A percentile compares a stretch with the other conserved stretches of the same genome.
Conservation (phyloP, 345 rosid species). For the Acer saccharum region DNA sequence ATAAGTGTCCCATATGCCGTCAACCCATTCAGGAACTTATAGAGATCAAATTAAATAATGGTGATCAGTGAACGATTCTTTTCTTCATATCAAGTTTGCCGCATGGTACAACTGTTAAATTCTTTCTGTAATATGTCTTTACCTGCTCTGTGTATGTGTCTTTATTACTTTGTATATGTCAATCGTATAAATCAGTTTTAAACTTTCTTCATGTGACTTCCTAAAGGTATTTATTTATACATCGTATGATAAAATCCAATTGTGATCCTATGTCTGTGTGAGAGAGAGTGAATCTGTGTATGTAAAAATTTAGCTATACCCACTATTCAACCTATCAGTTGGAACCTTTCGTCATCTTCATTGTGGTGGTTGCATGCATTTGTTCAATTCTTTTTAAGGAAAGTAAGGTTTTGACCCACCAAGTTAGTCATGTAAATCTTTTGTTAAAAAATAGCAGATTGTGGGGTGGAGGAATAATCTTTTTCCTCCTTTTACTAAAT, state of each 20-base stretch:
- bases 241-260: neutral
- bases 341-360: conserved; percentile 8
- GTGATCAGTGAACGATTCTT: conserved; percentile 40
- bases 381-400: conserved; percentile 14
- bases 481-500: conserved; percentile 15
- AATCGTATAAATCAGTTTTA: conserved; percentile 7
- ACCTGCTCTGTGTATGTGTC: neutral
- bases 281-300: neutral
- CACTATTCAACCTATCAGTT: neutral
- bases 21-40: conserved; percentile 75
- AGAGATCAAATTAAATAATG: conserved; percentile 68
- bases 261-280: conserved; percentile 11
- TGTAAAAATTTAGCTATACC: neutral
- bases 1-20: conserved; percentile 91
- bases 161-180: conserved; percentile 32
- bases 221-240: neutral
- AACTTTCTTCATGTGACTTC: conserved; percentile 9
- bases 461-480: conserved; percentile 26
- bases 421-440: conserved; percentile 16
- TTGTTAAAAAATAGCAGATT: too few species aligned
- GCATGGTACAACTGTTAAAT: conserved; percentile 25
- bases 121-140: conserved; percentile 11
- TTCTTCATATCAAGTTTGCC: conserved; percentile 30
- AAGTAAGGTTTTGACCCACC: conserved; percentile 5
- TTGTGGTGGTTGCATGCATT: conserved; percentile 8